phyloP scores from a whole-genome alignment of 2,329 filamentous ascomycete genomes.

The Mollisiaceae sp. region DNA sequence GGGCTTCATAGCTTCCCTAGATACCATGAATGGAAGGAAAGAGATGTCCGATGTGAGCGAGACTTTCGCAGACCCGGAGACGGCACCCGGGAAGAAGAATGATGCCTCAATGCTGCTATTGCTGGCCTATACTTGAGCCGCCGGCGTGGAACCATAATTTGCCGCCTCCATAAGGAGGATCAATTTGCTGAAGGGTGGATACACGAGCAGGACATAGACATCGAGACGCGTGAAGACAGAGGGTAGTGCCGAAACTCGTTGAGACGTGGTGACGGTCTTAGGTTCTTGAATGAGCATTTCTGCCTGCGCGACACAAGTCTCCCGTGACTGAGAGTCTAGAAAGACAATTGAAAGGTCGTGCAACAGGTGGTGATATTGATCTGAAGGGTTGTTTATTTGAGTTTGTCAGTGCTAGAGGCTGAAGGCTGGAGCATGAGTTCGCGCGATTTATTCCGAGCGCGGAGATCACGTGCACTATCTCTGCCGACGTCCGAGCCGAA shows the following conservation, averaged over 20 bases:
- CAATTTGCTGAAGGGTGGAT: constrained; percentile 1
- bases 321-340: background rate
- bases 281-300: background rate
- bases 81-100: constrained; percentile 4
- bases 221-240: background rate
- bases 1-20: background rate
- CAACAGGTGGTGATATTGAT: too few relatives aligned
- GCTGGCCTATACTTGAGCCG: constrained; percentile 6
- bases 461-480: background rate
- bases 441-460: too few relatives aligned
- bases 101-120: background rate
- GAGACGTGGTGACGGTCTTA: background rate
- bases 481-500: background rate
- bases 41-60: background rate
- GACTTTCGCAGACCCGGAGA: constrained; percentile 1
- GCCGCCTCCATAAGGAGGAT: background rate
- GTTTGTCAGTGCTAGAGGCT: too few relatives aligned
- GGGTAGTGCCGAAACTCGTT: background rate
- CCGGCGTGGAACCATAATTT: background rate
- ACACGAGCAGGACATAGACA: background rate
- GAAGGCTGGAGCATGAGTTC: too few relatives aligned
- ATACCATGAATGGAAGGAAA: background rate
- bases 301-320: background rate
- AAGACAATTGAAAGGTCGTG: background rate
- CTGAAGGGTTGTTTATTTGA: too few relatives aligned